Percentiles rank a stretch among this genome's conserved stretches.
phyloP scores from a whole-genome alignment of 805 yeast genomes.

The Kodamaea kaohsiungensis region DNA sequence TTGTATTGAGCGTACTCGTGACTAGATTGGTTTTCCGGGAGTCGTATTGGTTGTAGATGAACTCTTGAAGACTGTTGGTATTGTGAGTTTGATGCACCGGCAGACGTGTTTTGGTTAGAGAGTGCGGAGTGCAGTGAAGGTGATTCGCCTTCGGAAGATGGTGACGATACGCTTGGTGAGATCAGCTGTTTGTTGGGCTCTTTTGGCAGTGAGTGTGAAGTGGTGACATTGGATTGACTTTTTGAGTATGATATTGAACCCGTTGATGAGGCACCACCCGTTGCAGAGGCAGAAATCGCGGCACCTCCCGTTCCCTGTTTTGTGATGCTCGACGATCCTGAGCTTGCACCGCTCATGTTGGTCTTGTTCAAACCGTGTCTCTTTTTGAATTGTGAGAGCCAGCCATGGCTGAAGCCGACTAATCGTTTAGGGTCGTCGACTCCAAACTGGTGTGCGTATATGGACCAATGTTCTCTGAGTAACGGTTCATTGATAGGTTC shows the following conservation, averaged over 20 bases:
- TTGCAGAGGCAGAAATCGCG: not conserved
- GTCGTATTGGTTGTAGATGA: slow-evolving; percentile 2
- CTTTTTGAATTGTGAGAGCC: slow-evolving; percentile 62
- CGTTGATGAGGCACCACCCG: not conserved
- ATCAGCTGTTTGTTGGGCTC: not conserved
- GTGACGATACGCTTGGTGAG: not conserved
- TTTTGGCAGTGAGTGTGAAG: not conserved
- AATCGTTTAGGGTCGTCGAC: slow-evolving; percentile 61
- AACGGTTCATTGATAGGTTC: slow-evolving; percentile 56
- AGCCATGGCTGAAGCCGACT: slow-evolving; percentile 59
- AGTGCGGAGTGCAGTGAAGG: not conserved
- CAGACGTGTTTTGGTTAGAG: not conserved
- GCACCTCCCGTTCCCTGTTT: not conserved
- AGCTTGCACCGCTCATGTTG: slow-evolving; percentile 24
- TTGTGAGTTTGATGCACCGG: not conserved
- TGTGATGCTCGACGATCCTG: not conserved
- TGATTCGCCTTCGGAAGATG: not conserved
- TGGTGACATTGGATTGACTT: not conserved
- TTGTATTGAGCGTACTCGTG: not conserved
- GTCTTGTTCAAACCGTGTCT: slow-evolving; percentile 50
- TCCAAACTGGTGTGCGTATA: slow-evolving; percentile 55
- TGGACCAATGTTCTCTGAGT: slow-evolving; percentile 56
- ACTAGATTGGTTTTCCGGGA: not conserved
- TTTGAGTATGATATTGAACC: not conserved
- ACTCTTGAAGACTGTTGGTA: not conserved